Evolutionary conservation across 2,329 filamentous ascomycete species (phyloP).

Genomic region (Pseudocercospora fuligena): DNA sequence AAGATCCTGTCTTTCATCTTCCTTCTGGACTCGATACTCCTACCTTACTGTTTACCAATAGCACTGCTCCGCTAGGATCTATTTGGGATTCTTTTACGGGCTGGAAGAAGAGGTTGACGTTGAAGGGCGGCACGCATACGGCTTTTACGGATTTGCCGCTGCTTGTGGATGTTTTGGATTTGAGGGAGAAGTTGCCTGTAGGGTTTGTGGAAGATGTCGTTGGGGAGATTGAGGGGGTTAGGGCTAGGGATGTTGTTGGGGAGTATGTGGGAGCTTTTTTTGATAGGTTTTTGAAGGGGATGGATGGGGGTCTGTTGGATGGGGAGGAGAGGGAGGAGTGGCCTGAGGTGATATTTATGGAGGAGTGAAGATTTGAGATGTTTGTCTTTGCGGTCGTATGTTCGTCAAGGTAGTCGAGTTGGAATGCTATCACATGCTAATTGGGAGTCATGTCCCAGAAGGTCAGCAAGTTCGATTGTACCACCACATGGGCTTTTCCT

Average conservation of each 20-base stretch:
- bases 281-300: slow-evolving; percentile 3
- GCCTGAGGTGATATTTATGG: background rate
- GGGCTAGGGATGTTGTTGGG: slow-evolving; percentile 10
- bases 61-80: background rate
- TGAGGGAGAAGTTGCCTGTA: slow-evolving; percentile 9
- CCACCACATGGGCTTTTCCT: too few relatives aligned
- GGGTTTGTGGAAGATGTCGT: background rate
- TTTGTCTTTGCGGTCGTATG: too few relatives aligned
- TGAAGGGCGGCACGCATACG: slow-evolving; percentile 14
- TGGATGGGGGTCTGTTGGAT: background rate
- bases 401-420: too few relatives aligned
- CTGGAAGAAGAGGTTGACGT: slow-evolving; percentile 14
- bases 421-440: too few relatives aligned
- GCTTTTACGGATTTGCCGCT: slow-evolving; percentile 24
- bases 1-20: slow-evolving; percentile 3
- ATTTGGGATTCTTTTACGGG: slow-evolving; percentile 13
- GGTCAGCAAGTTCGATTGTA: too few relatives aligned
- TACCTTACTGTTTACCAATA: slow-evolving; percentile 11
- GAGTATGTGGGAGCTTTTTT: slow-evolving; percentile 6
- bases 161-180: slow-evolving; percentile 17
- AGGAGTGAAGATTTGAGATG: too few relatives aligned
- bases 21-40: background rate
- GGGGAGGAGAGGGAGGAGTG: background rate
- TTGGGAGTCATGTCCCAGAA: too few relatives aligned
- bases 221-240: slow-evolving; percentile 4